Base-by-base conservation (phyloP, 495 filamentous ascomycete genomes). In the Penicillium pulvis region DNA sequence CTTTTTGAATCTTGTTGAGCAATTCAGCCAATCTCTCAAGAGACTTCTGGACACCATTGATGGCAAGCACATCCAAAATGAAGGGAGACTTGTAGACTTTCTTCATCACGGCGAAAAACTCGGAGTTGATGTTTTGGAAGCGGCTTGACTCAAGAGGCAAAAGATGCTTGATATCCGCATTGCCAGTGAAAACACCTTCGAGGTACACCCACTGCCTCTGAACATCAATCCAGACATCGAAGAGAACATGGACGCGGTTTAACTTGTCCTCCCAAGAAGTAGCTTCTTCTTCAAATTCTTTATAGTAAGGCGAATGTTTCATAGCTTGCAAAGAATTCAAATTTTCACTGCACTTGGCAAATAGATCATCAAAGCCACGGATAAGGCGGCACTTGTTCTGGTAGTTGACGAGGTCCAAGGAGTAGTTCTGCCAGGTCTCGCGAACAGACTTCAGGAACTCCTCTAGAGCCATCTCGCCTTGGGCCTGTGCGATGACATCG, bases 181-280 rank as follows among this genome's bases (percentile, higher is more conserved):
- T 99, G 53, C 94, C 94, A 6, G 92, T 94, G 70, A 99, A 99
- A 42, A 99, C 95, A 54, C 94, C 94, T 75, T 99, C 95, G 23
- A 99, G 83, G 66, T 99, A 99, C 4, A 98, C 93, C 94, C 94
- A 99, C 78, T 99, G 94, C 56, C 94, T 86, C 73, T 99, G 94
- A 26, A 99, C 95, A 76, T 99, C 94, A 61, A 99, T 98, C 94
- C 94, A 99, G 30, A 98, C 91, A 75, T 99, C 95, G 69, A 99
- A 99, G 2, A 98, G 81, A 33, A 98, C 91, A 70, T 98, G 94
- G 20, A 98, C 91, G 39, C 95, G 87, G 72, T 99, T 99, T 43
- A 99, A 81, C 65, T 95, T 96, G 72, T 99, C 94, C 75, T 99
- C 94, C 95, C 95, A 99, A 3, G 86, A 83, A 2, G 92, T 88